Conservation (phyloP, 139 green algal genomes). For the Coelastrella sp. region DNA sequence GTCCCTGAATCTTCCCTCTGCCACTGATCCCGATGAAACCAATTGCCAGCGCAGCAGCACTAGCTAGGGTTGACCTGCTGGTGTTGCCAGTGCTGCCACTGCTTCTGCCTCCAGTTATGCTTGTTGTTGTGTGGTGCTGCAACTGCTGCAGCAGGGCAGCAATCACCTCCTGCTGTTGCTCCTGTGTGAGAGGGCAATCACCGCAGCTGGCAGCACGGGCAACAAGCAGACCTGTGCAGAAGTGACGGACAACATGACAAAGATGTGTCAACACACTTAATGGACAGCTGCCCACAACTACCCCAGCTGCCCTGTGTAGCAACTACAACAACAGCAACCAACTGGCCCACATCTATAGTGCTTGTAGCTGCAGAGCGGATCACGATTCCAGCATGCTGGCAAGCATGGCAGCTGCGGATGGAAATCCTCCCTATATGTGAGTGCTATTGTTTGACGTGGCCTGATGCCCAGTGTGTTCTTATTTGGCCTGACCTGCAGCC, state of each 20-base stretch:
- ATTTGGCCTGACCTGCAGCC: slow-evolving; percentile 29
- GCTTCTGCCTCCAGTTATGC: not conserved
- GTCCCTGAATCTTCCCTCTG: not conserved
- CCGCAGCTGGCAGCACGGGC: not conserved
- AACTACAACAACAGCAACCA: no score
- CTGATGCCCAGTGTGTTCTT: no score
- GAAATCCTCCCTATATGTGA: no score
- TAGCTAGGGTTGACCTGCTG: slow-evolving; percentile 39
- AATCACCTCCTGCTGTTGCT: not conserved
- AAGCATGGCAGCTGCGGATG: no score
- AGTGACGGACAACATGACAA: no score
- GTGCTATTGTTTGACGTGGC: no score
- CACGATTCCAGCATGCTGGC: no score
- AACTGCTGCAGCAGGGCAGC: not conserved
- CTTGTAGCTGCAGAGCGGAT: no score
- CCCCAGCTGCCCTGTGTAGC: no score
- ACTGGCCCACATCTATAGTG: no score
- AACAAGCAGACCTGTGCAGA: slow-evolving; percentile 6
- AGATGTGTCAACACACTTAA: no score
- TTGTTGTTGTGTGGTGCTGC: not conserved
- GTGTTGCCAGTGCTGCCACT: slow-evolving; percentile 8
- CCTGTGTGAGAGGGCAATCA: not conserved
- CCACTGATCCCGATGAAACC: slow-evolving; percentile 45
- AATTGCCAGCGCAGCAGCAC: slow-evolving; percentile 52
- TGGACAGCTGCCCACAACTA: no score